These are phyloP conservation scores for Aspergillus leporis DNA, from an alignment of 495 filamentous ascomycete genomes.

Conservation along the genomic window DNA sequence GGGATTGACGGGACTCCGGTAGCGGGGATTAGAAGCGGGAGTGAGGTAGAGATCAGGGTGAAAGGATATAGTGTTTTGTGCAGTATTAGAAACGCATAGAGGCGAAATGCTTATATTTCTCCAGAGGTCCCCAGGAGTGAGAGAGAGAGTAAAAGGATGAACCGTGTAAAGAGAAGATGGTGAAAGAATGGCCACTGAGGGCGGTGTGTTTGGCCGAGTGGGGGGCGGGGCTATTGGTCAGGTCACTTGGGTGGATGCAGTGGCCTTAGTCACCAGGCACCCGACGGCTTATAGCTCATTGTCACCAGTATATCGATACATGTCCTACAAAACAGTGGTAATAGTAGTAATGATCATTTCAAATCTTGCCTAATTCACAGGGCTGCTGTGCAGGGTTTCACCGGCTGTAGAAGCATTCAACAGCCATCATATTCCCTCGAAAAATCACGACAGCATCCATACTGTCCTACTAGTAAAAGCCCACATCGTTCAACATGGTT, in stretches of 20 bases:
- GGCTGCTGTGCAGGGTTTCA: too few species aligned
- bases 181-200: conserved; percentile 7
- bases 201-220: background rate
- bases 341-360: too few species aligned
- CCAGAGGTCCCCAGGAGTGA: conserved; percentile 1
- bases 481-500: background rate
- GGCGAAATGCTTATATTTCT: background rate
- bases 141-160: background rate
- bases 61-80: background rate
- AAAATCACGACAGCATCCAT: too few species aligned
- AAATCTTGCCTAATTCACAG: too few species aligned
- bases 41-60: conserved; percentile 3
- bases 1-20: background rate
- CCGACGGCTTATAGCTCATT: too few species aligned
- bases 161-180: background rate
- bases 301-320: too few species aligned
- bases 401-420: too few species aligned
- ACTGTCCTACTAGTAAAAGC: too few species aligned
- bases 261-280: conserved; percentile 1
- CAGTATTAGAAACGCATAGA: background rate
- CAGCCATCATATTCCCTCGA: too few species aligned
- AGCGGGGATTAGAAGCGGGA: background rate
- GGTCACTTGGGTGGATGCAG: background rate
- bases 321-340: too few species aligned
- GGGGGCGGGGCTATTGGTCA: conserved; percentile 4